phyloP scores from a whole-genome alignment of 768 basidiomycete genomes.

The Tremella fuciformis region DNA sequence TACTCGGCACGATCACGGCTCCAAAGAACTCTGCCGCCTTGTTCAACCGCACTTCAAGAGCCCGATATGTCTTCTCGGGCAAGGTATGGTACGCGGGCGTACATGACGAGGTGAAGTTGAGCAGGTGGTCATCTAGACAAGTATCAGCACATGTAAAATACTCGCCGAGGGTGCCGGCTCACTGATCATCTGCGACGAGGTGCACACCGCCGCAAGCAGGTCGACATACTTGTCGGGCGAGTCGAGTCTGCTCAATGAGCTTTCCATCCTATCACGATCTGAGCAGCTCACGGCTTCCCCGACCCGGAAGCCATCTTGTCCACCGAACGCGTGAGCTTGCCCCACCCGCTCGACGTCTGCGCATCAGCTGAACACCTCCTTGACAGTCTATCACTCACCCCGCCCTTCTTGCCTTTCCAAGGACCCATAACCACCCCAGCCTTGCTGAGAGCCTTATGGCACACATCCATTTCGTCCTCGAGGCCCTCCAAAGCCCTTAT shows the following conservation, averaged over 20 bases:
- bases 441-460: conserved; percentile 27
- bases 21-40: conserved; percentile 36
- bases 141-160: not conserved
- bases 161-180: conserved; percentile 2
- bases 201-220: conserved; percentile 32
- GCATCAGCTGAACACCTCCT: not conserved
- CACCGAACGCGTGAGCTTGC: conserved; percentile 15
- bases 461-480: conserved; percentile 43
- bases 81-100: conserved; percentile 30
- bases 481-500: conserved; percentile 31
- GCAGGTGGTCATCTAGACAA: conserved; percentile 34
- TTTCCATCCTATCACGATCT: not conserved
- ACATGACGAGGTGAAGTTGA: conserved; percentile 28
- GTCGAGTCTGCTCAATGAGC: conserved; percentile 21
- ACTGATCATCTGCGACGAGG: conserved; percentile 34
- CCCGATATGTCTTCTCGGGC: conserved; percentile 20
- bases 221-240: conserved; percentile 43
- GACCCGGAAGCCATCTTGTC: conserved; percentile 37
- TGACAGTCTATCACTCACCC: conserved; percentile 5
- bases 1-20: conserved; percentile 33
- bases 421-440: conserved; percentile 26
- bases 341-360: not conserved
- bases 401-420: conserved; percentile 44
- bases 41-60: conserved; percentile 24
- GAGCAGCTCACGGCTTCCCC: conserved; percentile 12